These are phyloP conservation scores for Trichoderma sp. DNA, from an alignment of 2,329 filamentous ascomycete species.

Conservation along the genomic window DNA sequence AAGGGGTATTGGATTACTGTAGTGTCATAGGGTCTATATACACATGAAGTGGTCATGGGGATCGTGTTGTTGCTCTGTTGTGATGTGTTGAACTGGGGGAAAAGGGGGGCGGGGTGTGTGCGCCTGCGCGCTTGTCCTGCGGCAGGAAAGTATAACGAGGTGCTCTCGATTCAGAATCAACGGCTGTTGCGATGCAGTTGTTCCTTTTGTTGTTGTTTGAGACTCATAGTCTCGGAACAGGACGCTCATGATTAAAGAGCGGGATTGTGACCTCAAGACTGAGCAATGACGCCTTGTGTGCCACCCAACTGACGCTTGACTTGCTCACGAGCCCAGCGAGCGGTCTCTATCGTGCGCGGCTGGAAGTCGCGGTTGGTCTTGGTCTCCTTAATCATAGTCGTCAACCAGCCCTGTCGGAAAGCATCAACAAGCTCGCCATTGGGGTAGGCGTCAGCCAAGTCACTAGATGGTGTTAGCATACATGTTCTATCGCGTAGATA, in stretches of 20 bases:
- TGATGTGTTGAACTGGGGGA: constrained; percentile 28
- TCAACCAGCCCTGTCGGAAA: constrained; percentile 92
- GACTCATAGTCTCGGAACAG: background rate
- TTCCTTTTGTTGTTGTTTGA: background rate
- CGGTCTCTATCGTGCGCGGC: constrained; percentile 84
- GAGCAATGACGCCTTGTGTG: constrained; percentile 51
- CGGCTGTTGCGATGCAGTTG: background rate
- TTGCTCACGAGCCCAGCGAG: constrained; percentile 95
- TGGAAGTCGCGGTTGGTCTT: constrained; percentile 86
- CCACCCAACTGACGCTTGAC: constrained; percentile 84
- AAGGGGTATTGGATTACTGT: constrained; percentile 43
- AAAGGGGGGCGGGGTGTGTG: constrained; percentile 4
- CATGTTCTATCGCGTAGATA: too few relatives aligned
- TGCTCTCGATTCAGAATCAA: background rate
- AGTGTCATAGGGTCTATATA: constrained; percentile 43
- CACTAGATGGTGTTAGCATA: constrained; percentile 53
- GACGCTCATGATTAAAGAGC: background rate
- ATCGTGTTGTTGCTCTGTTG: constrained; percentile 38
- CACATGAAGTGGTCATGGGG: constrained; percentile 41
- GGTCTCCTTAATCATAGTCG: constrained; percentile 85
- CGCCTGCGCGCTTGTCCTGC: background rate
- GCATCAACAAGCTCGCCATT: constrained; percentile 80
- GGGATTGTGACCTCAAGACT: constrained; percentile 39
- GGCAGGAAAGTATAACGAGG: background rate
- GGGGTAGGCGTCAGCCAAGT: constrained; percentile 91